Evolutionary conservation across 139 green algal species (phyloP), one percentile per base, ranked within the genome.

Genomic region (Closterium sp.): DNA sequence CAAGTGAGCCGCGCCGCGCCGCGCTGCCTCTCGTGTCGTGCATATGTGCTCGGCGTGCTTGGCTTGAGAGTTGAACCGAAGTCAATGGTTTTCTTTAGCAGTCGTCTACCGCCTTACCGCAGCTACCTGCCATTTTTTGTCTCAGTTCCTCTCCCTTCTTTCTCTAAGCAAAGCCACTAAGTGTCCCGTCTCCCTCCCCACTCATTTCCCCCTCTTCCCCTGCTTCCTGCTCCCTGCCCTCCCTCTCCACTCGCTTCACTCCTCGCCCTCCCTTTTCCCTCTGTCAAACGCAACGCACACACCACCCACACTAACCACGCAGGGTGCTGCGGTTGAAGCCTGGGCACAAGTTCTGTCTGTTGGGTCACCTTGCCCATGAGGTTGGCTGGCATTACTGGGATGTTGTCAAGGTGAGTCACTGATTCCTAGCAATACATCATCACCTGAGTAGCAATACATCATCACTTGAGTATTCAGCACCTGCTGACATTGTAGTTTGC

Each of bases 311-410:
- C 38, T 13, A 50, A 11, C 38, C 38, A 50, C 38, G 7, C 70
- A 93, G 91, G 94, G 97, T 98, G 38, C 96, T 99, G 93, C 96
- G 98, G 70, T 92, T 99, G 94, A 96, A 97, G 96, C 97, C 98
- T 88, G 97, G 97, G 84, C 97, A 99, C 97, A 97, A 97, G 91
- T 98, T 96, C 97, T 98, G 97, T 96, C 95, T 97, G 91, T 95
- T 99, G 86, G 97, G 97, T 31, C 95, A 98, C 62, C 96, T 99
- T 34, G 96, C 97, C 38, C 90, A 95, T 28, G 94, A 99, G 96
- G 97, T 99, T 10, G 98, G 98, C 95, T 99, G 98, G 98, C 99
- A 98, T 95, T 97, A 99, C 97, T 90, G 96, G 92, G 97, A 97
- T 22, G 93, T 90, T 30, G 88, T 96, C 70, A 91, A 94, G 88